Base-by-base conservation (phyloP, 768 basidiomycete genomes). In the Trametes meyenii region DNA sequence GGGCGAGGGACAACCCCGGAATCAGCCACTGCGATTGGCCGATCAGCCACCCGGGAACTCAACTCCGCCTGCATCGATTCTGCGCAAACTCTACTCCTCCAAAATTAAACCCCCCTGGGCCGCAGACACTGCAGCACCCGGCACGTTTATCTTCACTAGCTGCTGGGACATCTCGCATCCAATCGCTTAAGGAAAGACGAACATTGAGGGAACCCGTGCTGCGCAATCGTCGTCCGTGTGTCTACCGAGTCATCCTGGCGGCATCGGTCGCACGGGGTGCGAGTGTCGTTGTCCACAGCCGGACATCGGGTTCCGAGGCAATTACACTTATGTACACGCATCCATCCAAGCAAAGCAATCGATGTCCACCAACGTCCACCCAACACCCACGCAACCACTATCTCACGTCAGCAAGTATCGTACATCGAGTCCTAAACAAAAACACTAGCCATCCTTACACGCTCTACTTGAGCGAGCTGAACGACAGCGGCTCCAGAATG, bases 401-500 rank as follows among this genome's bases (percentile, higher is more conserved):
- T 29, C 10, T 46, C 52, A 19, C 51, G 42, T 26, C 35, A 19
- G 17, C 48, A 49, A 16, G 21, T 21, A 40, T 53, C 24, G 26
- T 24, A 24, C 48, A 33, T 21, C 24, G 21, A 33, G 29, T 33
- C 29, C 45, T 21, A 8, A 21, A 11, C 11, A 46, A 21, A n/a
- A 12, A 23, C 45, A 10, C 13, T 12, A 21, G 23, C n/a, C 26
- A 13, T 3, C 19, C 16, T 21, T 2, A 12, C 58, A 33, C 35
- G 10, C 52, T 21, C 55, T 61, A 94, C 78, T 94, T 92, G 61
- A 96, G 80, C 61, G 94, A 93, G 73, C 90, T 93, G 77, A 88
- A 95, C 26, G 87, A 77, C 48, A 96, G 79, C 23, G 94, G 89
- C 51, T 80, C 75, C 65, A 98, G 77, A 70, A 99, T 90, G 66